Base-by-base conservation (phyloP, 225 moss, liverwort and hornwort genomes). In the Pseudisothecium myosuroides region DNA sequence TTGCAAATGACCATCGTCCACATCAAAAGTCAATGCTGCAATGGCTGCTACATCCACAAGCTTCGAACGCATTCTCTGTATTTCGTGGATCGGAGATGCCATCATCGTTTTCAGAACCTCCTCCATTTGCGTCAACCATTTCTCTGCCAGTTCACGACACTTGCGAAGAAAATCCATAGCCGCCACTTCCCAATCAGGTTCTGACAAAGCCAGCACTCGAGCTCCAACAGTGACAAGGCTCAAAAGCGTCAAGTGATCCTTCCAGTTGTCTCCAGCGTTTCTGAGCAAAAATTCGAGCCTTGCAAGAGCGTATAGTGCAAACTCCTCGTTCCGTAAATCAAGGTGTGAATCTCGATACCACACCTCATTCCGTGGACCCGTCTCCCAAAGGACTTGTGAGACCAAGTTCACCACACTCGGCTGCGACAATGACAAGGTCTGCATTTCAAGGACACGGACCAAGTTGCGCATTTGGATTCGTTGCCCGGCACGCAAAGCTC, bases 21-120 rank as follows among this genome's bases (percentile, higher is more conserved):
- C 89, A 76, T 93, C 93, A 31, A 90, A 93, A 37, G 93, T 93
- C 14, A 93, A 89, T 7, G 92, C 92, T 73, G 87, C 89, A 47
- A 92, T 92, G 56, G 89, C 93, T 31, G 92, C 92, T 32, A 80
- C 80, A 56, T 90, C 89, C 28, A 92, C 89, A 28, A 93, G 89
- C 82, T 92, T 93, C 2, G 83, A 89, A 21, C 88, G 93, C 21
- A 92, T 88, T 24, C 54, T 80, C 16, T 88, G 73, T 17, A 92
- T 66, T 49, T 90, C 88, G 11, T 58, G 37, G 43, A 92, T 50
- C 15, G 92, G 74, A 65, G 93, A 92, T 80, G 89, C 92, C 85
- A 86, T 75, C 93, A 91, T 90, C 41, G n/a, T 65, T 32, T 83
- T 89, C 8, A 93, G 89, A 43, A 86, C 90, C 71, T 68, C 52